Conservation (phyloP, 768 basidiomycete species). For the Postia placenta region DNA sequence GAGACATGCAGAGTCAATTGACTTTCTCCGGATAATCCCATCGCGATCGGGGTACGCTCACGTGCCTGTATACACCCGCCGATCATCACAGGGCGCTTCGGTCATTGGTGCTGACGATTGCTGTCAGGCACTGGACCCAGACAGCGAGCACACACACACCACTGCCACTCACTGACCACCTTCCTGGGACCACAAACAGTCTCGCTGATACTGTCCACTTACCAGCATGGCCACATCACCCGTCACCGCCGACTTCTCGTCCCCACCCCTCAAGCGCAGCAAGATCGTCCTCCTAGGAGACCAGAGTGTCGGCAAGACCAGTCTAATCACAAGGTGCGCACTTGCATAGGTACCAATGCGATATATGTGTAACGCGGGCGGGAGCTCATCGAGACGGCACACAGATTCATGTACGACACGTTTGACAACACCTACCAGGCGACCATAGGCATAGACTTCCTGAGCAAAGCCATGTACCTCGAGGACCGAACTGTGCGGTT, state of each 20-base stretch:
- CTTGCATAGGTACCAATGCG: conserved; percentile 5
- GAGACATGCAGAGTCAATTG: conserved; percentile 8
- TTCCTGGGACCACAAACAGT: neutral
- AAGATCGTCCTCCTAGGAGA: conserved; percentile 96
- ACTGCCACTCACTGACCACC: neutral
- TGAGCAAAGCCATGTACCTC: conserved; percentile 99
- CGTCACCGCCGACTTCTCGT: conserved; percentile 76
- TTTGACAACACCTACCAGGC: conserved; percentile 99
- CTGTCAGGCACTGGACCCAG: neutral
- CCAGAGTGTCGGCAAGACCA: conserved; percentile 98
- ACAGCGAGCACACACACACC: conserved; percentile 9
- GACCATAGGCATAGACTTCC: conserved; percentile 97
- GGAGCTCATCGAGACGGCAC: neutral
- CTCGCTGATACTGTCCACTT: neutral
- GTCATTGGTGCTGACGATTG: neutral
- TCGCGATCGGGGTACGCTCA: neutral
- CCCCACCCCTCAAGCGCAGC: conserved; percentile 86
- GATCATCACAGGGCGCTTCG: neutral
- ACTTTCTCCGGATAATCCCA: neutral
- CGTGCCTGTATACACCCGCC: neutral
- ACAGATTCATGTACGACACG: conserved; percentile 97
- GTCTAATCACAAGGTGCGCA: conserved; percentile 87
- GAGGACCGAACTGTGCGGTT: conserved; percentile 97
- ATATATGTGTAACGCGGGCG: neutral
- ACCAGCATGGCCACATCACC: conserved; percentile 45